These are phyloP conservation scores for Ensete glaucum DNA, from an alignment of 176 grass and related monocot genomes.

Conservation along the genomic window DNA sequence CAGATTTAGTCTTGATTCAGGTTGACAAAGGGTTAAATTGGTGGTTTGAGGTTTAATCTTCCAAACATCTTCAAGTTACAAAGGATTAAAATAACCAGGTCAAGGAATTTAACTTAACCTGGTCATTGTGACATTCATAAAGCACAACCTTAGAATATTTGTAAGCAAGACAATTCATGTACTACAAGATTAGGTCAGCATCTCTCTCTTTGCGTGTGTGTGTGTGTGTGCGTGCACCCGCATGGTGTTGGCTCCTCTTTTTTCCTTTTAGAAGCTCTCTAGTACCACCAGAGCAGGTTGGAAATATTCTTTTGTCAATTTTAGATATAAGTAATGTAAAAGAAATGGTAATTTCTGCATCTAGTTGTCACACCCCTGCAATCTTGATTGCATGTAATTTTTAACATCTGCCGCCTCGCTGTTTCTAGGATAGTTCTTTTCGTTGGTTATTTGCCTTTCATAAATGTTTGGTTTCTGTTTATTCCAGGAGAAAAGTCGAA, in stretches of 20 bases:
- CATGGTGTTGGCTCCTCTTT: too few species aligned
- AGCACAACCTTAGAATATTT: not conserved
- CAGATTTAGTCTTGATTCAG: too few species aligned
- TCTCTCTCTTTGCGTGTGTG: not conserved
- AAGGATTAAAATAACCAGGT: too few species aligned
- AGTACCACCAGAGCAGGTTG: too few species aligned
- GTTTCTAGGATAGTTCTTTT: not conserved
- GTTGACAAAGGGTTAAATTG: too few species aligned
- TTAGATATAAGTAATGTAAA: too few species aligned
- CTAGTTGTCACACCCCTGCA: too few species aligned
- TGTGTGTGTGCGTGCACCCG: not conserved
- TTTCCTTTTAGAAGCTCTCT: too few species aligned
- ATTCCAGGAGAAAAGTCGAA: conserved; percentile 16
- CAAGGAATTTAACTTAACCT: not conserved
- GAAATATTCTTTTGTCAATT: too few species aligned
- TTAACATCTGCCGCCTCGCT: not conserved
- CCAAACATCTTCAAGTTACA: too few species aligned
- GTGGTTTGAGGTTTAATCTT: too few species aligned
- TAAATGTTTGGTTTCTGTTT: conserved; percentile 9
- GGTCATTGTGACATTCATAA: not conserved
- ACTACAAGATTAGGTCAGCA: not conserved
- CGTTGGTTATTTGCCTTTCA: not conserved
- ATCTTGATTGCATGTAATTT: not conserved
- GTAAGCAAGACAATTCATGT: not conserved
- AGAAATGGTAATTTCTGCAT: too few species aligned